Evolutionary conservation across 305 asterid genomes (phyloP).

Genomic region (Solanum aculeatissimum): DNA sequence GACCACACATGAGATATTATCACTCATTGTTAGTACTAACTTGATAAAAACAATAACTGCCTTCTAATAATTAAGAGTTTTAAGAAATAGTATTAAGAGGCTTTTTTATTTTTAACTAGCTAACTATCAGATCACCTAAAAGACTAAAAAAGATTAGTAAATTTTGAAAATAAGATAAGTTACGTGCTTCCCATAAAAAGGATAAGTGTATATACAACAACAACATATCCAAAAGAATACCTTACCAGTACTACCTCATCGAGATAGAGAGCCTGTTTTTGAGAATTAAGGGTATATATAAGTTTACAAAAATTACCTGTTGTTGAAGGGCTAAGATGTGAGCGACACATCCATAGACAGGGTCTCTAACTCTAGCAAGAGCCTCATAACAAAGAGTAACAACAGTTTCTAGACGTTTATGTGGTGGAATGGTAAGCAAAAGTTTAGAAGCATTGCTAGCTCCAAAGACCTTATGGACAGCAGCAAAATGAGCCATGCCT

Average conservation of each 20-base stretch:
- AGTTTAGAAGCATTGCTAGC: conserved; percentile 86
- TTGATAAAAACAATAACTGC: not conserved
- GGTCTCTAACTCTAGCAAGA: conserved; percentile 81
- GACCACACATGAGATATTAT: not conserved
- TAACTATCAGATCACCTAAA: not conserved
- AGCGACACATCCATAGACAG: conserved; percentile 85
- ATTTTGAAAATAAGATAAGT: not conserved
- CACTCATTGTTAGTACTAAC: not conserved
- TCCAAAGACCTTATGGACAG: conserved; percentile 87
- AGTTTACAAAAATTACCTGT: conserved; percentile 32
- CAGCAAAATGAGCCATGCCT: conserved; percentile 80
- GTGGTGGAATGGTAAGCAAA: conserved; percentile 45
- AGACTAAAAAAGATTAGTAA: not conserved
- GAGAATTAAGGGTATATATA: not conserved
- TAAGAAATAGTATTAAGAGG: not conserved
- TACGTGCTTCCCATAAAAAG: not conserved
- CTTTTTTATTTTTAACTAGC: not conserved
- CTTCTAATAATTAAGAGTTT: not conserved
- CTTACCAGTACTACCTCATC: too few relatives aligned
- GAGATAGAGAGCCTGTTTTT: too few relatives aligned
- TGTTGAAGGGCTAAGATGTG: conserved; percentile 71
- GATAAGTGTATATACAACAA: too few relatives aligned
- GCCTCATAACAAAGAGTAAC: conserved; percentile 84
- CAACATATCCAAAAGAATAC: too few relatives aligned
- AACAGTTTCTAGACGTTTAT: conserved; percentile 65